phyloP scores from a whole-genome alignment of 805 yeast genomes.

The Ogataea ramenticola region DNA sequence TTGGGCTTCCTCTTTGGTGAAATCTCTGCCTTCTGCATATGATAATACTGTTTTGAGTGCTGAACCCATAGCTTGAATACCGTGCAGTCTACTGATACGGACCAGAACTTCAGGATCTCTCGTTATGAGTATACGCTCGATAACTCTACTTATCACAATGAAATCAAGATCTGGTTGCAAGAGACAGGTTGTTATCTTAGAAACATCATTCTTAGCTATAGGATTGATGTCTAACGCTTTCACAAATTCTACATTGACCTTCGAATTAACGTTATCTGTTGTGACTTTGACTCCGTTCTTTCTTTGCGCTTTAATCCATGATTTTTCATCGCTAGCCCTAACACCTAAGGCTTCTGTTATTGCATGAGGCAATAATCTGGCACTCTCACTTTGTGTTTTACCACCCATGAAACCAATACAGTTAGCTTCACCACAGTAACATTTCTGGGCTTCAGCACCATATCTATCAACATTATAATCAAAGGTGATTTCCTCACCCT shows the following conservation, averaged over 20 bases:
- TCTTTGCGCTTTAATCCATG: conserved; percentile 60
- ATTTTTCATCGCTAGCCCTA: conserved; percentile 56
- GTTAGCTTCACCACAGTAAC: conserved; percentile 89
- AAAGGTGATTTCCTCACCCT: conserved; percentile 88
- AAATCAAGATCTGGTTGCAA: conserved; percentile 65
- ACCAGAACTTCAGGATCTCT: conserved; percentile 44
- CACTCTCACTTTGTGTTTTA: conserved; percentile 91
- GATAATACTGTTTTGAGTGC: conserved; percentile 35
- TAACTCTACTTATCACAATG: conserved; percentile 54
- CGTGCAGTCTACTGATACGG: conserved; percentile 72
- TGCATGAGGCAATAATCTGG: conserved; percentile 73
- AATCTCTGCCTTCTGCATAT: not conserved
- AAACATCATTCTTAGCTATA: conserved; percentile 51
- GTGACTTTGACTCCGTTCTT: conserved; percentile 36
- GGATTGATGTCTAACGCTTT: conserved; percentile 48
- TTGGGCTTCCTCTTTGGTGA: conserved; percentile 27
- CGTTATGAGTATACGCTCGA: conserved; percentile 58
- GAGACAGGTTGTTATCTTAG: conserved; percentile 73
- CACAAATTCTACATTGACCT: conserved; percentile 60
- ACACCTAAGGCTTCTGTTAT: conserved; percentile 85
- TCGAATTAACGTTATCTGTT: conserved; percentile 46
- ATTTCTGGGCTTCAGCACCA: conserved; percentile 90
- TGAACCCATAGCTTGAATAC: conserved; percentile 70
- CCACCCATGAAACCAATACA: conserved; percentile 96
- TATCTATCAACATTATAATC: conserved; percentile 94